These are phyloP conservation scores for Colletotrichum sublineola DNA, from an alignment of 2,329 filamentous ascomycete species.

Conservation along the genomic window DNA sequence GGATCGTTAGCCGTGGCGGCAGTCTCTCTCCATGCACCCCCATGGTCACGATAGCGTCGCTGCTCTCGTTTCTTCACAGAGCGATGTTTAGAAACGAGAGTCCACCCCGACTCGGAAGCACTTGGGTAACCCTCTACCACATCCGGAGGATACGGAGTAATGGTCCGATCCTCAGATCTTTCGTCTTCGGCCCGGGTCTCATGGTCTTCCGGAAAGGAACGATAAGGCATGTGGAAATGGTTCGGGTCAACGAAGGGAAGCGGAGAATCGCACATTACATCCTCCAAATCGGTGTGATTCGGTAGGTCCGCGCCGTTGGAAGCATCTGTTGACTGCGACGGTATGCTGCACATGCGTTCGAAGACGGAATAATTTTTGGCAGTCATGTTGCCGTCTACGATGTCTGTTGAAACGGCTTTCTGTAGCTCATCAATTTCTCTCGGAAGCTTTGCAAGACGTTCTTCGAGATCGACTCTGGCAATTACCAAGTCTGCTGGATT, in stretches of 20 bases:
- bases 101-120: slow-evolving; percentile 44
- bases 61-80: slow-evolving; percentile 56
- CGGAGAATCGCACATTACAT: slow-evolving; percentile 50
- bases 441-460: slow-evolving; percentile 55
- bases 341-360: slow-evolving; percentile 63
- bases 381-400: slow-evolving; percentile 52
- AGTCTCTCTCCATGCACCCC: slow-evolving; percentile 60
- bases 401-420: slow-evolving; percentile 54
- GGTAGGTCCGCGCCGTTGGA: slow-evolving; percentile 46
- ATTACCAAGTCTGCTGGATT: slow-evolving; percentile 48
- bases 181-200: slow-evolving; percentile 27
- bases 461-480: slow-evolving; percentile 52
- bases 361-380: slow-evolving; percentile 61
- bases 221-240: slow-evolving; percentile 55
- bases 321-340: slow-evolving; percentile 59
- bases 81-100: slow-evolving; percentile 54
- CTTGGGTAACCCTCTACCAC: slow-evolving; percentile 1
- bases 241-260: slow-evolving; percentile 51
- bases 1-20: slow-evolving; percentile 55
- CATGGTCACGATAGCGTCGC: slow-evolving; percentile 58
- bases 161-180: slow-evolving; percentile 46
- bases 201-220: slow-evolving; percentile 41
- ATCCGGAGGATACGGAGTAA: slow-evolving; percentile 45
- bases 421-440: slow-evolving; percentile 59
- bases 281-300: slow-evolving; percentile 46